Percentiles rank a stretch among this genome's conserved stretches.
phyloP scores from a whole-genome alignment of 306 rosid genomes.

The Trichosanthes truncata region DNA sequence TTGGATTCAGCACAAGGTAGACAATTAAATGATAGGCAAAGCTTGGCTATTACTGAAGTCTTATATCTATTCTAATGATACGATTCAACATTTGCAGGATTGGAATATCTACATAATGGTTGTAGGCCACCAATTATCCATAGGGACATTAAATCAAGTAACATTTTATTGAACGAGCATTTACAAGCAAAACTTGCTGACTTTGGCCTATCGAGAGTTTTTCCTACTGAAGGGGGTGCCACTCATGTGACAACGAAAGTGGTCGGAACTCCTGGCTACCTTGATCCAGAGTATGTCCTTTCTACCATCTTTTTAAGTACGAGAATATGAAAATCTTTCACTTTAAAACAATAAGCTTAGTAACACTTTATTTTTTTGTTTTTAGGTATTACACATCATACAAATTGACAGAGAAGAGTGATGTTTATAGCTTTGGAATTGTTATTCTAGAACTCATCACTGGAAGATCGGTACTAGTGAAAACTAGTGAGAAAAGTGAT shows the following conservation, averaged over 20 bases:
- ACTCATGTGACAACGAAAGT: conserved; percentile 9
- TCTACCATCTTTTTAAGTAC: not conserved
- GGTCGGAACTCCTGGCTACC: conserved; percentile 11
- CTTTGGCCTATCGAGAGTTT: conserved; percentile 11
- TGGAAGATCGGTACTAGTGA: not conserved
- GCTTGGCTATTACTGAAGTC: not conserved
- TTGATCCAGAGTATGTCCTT: conserved; percentile 3
- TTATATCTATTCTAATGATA: too few relatives aligned
- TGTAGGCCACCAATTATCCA: conserved; percentile 8
- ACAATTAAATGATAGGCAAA: not conserved
- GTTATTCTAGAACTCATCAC: not conserved
- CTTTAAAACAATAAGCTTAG: not conserved
- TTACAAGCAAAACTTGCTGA: conserved; percentile 13
- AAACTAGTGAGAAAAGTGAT: not conserved
- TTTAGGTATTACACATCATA: conserved; percentile 1
- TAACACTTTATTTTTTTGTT: not conserved
- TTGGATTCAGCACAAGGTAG: conserved; percentile 8
- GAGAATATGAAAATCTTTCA: not conserved
- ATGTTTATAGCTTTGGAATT: conserved; percentile 4
- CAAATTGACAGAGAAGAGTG: conserved; percentile 11
- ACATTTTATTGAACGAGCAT: conserved; percentile 4
- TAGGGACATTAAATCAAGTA: conserved; percentile 1
- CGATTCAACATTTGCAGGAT: not conserved
- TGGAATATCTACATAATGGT: conserved; percentile 13
- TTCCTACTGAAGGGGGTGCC: conserved; percentile 6